These are phyloP conservation scores for Rhododendron vialii DNA, from an alignment of 148 eudicot species.

Conservation along the genomic window DNA sequence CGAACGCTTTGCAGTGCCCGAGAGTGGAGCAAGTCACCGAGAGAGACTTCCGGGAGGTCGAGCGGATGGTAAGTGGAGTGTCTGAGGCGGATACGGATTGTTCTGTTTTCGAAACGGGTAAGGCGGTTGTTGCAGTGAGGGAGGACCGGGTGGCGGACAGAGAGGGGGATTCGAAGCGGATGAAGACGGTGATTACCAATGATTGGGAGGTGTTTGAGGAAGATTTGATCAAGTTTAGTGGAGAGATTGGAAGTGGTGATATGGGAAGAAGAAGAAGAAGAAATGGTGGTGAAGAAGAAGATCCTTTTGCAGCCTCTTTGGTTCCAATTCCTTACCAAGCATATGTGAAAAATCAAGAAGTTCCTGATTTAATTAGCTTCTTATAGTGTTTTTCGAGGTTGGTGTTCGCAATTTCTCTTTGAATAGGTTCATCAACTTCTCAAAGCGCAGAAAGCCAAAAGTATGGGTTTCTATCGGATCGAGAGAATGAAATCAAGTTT, in stretches of 20 bases:
- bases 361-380: slow-evolving; percentile 39
- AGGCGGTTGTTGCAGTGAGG: neutral
- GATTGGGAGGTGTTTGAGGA: slow-evolving; percentile 11
- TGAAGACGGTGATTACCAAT: neutral
- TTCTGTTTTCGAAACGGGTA: neutral
- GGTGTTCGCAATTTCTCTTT: neutral
- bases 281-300: slow-evolving; percentile 8
- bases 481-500: neutral
- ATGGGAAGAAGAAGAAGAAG: neutral
- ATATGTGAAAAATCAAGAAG: slow-evolving; percentile 1
- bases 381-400: neutral
- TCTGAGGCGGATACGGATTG: neutral
- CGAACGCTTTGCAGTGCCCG: slow-evolving; percentile 40
- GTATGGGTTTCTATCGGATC: neutral
- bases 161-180: slow-evolving; percentile 1
- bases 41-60: slow-evolving; percentile 10
- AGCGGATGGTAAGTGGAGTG: slow-evolving; percentile 38
- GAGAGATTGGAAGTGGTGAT: neutral
- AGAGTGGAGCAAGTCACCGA: neutral
- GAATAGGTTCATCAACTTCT: neutral
- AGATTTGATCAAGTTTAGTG: neutral
- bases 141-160: neutral
- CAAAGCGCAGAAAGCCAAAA: neutral
- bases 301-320: slow-evolving; percentile 25
- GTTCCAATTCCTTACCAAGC: neutral